Percentiles rank a stretch among this genome's conserved stretches.
These are phyloP conservation scores for Pseudopithomyces maydicus DNA, from an alignment of 2,329 filamentous ascomycete genomes.

Conservation along the genomic window DNA sequence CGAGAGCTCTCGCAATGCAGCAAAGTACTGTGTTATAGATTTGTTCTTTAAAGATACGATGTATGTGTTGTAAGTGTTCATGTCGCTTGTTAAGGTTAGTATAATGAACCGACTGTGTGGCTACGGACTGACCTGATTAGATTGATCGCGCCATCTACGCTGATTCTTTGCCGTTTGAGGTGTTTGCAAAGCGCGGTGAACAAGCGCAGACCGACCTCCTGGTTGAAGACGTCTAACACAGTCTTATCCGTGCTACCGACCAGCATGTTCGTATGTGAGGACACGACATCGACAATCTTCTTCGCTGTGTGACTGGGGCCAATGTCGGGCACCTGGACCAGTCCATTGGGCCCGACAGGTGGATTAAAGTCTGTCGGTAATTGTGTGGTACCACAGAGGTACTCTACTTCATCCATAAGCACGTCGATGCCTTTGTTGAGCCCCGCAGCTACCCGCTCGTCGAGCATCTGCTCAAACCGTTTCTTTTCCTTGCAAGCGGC, in stretches of 20 bases:
- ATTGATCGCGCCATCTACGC: slow-evolving; percentile 84
- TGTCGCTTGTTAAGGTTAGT: slow-evolving; percentile 66
- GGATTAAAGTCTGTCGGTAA: slow-evolving; percentile 90
- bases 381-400: slow-evolving; percentile 88
- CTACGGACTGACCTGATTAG: slow-evolving; percentile 68
- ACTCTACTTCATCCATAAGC: slow-evolving; percentile 97
- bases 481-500: slow-evolving; percentile 94
- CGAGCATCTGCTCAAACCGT: slow-evolving; percentile 97
- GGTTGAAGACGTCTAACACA: slow-evolving; percentile 97
- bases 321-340: slow-evolving; percentile 56
- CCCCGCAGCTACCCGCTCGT: slow-evolving; percentile 93
- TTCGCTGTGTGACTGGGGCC: slow-evolving; percentile 80
- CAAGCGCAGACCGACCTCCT: slow-evolving; percentile 90
- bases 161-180: slow-evolving; percentile 92
- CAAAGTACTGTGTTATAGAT: slow-evolving; percentile 87
- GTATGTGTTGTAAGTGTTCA: slow-evolving; percentile 91
- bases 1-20: slow-evolving; percentile 85
- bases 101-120: not conserved
- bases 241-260: slow-evolving; percentile 95
- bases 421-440: slow-evolving; percentile 98
- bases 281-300: slow-evolving; percentile 82
- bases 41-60: slow-evolving; percentile 80
- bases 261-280: slow-evolving; percentile 89
- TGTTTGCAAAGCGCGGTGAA: slow-evolving; percentile 96
- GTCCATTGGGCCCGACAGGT: slow-evolving; percentile 42